A percentile compares a stretch with the other conserved stretches of the same genome.
These are phyloP conservation scores for Neurospora discreta DNA, from an alignment of 495 filamentous ascomycete genomes.

Conservation along the genomic window DNA sequence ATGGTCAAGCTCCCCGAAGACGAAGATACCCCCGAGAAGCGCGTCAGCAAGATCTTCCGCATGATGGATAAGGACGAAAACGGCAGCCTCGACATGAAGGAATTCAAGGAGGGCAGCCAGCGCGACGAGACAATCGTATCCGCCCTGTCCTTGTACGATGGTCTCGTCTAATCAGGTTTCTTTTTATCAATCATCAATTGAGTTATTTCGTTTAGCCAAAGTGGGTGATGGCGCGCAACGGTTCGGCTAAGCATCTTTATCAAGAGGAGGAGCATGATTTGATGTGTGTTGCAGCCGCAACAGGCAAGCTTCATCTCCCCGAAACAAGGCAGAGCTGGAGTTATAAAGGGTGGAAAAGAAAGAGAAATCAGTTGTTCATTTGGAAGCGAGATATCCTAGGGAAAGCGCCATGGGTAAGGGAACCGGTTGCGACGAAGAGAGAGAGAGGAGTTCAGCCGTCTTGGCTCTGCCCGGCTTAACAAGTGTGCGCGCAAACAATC, in stretches of 20 bases:
- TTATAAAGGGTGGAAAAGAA: neutral
- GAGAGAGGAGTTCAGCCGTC: neutral
- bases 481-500: neutral
- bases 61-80: conserved; percentile 99
- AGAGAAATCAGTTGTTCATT: neutral
- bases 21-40: conserved; percentile 97
- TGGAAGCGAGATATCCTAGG: neutral
- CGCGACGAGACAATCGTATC: conserved; percentile 99
- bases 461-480: neutral
- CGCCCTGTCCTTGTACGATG: conserved; percentile 91
- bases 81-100: conserved; percentile 79
- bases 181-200: neutral
- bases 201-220: neutral
- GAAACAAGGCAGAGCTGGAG: neutral
- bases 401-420: neutral
- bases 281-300: neutral
- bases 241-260: neutral
- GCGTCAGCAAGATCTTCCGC: conserved; percentile 93
- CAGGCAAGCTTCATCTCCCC: neutral
- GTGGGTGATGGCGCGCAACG: neutral
- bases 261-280: neutral
- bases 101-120: conserved; percentile 98
- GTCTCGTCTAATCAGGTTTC: conserved; percentile 54
- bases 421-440: neutral
- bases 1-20: conserved; percentile 99